Conservation (phyloP, 2,329 filamentous ascomycete species). For the Teratosphaeriaceae sp. region DNA sequence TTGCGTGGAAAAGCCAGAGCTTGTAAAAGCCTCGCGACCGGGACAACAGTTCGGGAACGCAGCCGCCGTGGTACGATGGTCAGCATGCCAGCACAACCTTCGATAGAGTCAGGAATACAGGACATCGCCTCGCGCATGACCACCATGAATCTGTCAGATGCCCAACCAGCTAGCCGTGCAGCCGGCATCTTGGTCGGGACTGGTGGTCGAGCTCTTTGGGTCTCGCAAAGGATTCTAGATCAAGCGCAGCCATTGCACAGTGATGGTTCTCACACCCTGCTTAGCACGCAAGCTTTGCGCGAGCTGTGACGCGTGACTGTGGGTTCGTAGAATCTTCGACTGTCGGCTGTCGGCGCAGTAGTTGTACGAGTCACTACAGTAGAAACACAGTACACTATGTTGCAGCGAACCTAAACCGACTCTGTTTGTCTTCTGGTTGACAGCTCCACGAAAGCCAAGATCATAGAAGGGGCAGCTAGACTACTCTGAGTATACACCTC, state of each 20-base stretch:
- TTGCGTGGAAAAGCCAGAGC: conserved; percentile 2
- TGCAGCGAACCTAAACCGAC: too few relatives aligned
- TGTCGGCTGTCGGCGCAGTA: too few relatives aligned
- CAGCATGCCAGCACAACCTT: not conserved
- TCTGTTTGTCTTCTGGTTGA: too few relatives aligned
- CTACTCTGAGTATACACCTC: too few relatives aligned
- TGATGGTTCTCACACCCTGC: not conserved
- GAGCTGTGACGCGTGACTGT: too few relatives aligned
- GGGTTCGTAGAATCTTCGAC: too few relatives aligned
- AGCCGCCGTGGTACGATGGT: not conserved
- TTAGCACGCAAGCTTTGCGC: not conserved
- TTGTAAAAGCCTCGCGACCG: conserved; percentile 1
- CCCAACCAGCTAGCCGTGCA: not conserved
- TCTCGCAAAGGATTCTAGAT: conserved; percentile 1
- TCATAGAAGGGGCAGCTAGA: too few relatives aligned
- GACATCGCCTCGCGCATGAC: not conserved
- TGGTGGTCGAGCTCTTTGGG: not conserved
- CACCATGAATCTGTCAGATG: conserved; percentile 1
- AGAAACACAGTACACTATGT: too few relatives aligned
- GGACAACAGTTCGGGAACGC: not conserved
- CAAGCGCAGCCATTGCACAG: not conserved
- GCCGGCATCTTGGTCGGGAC: not conserved
- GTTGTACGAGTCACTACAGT: too few relatives aligned
- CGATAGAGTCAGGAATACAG: conserved; percentile 1
- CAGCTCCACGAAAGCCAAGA: too few relatives aligned